These are phyloP conservation scores for Leccinellum rugosiceps DNA, from an alignment of 768 basidiomycete genomes.

Conservation along the genomic window DNA sequence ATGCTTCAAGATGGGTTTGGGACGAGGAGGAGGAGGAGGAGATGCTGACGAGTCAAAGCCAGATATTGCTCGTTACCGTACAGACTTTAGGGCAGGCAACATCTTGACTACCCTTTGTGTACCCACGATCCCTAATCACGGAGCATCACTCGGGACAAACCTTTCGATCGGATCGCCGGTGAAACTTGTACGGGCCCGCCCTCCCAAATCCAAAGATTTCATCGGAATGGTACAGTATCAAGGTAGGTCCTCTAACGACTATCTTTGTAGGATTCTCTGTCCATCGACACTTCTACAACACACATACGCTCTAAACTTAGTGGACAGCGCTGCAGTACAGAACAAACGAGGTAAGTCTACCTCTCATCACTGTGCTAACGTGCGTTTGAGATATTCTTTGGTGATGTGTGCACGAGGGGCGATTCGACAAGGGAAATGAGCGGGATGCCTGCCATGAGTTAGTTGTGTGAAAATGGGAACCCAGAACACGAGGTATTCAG, in stretches of 20 bases:
- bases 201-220: neutral
- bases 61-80: neutral
- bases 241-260: no score
- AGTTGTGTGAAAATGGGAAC: neutral
- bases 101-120: neutral
- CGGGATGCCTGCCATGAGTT: neutral
- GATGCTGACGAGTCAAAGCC: conserved; percentile 24
- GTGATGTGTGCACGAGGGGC: conserved; percentile 3
- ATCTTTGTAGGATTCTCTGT: no score
- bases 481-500: neutral
- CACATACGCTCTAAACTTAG: no score
- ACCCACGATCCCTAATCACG: neutral
- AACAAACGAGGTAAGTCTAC: neutral
- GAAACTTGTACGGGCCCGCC: no score
- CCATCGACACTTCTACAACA: no score
- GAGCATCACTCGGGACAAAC: no score
- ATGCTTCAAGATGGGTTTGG: conserved; percentile 55
- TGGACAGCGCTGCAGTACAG: no score
- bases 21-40: conserved; percentile 15
- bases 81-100: conserved; percentile 20
- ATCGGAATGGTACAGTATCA: no score
- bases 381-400: conserved; percentile 1
- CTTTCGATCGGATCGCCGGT: neutral
- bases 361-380: neutral
- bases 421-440: conserved; percentile 10